phyloP scores from a whole-genome alignment of 164 flowering plant species.

The Warburgia ugandensis region DNA sequence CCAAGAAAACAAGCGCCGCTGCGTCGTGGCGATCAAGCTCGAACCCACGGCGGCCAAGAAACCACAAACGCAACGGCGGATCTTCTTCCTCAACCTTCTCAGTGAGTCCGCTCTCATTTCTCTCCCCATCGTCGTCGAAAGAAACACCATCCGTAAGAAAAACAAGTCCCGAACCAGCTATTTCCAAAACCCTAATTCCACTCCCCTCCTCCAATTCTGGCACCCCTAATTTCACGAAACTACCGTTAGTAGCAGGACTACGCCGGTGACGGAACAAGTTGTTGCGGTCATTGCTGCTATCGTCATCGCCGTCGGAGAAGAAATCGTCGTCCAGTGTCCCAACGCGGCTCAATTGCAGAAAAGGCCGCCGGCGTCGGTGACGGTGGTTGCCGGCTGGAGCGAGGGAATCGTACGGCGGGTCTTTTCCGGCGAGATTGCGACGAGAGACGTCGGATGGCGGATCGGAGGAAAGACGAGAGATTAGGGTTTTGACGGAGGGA shows the following conservation, averaged over 20 bases:
- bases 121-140: constrained; percentile 8
- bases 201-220: constrained; percentile 7
- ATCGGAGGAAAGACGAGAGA: constrained; percentile 44
- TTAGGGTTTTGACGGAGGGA: constrained; percentile 58
- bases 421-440: constrained; percentile 12
- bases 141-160: constrained; percentile 13
- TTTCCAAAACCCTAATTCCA: constrained; percentile 16
- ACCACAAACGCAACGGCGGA: constrained; percentile 30
- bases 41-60: constrained; percentile 50
- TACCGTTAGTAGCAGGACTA: constrained; percentile 11
- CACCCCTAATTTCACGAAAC: constrained; percentile 7
- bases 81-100: constrained; percentile 18
- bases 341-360: constrained; percentile 75
- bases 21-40: constrained; percentile 62
- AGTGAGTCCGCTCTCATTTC: no score
- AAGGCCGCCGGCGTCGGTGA: constrained; percentile 31
- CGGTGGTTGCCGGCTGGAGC: constrained; percentile 26
- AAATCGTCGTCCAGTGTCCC: constrained; percentile 86
- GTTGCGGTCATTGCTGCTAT: constrained; percentile 20
- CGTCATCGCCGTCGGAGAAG: constrained; percentile 65
- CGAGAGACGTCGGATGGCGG: constrained; percentile 26
- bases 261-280: constrained; percentile 18
- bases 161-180: constrained; percentile 21
- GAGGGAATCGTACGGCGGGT: constrained; percentile 7
- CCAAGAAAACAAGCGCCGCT: constrained; percentile 56